A percentile compares a stretch with the other conserved stretches of the same genome.
phyloP scores from a whole-genome alignment of 73 alveolate species.

The Vitrella brassicaformis region DNA sequence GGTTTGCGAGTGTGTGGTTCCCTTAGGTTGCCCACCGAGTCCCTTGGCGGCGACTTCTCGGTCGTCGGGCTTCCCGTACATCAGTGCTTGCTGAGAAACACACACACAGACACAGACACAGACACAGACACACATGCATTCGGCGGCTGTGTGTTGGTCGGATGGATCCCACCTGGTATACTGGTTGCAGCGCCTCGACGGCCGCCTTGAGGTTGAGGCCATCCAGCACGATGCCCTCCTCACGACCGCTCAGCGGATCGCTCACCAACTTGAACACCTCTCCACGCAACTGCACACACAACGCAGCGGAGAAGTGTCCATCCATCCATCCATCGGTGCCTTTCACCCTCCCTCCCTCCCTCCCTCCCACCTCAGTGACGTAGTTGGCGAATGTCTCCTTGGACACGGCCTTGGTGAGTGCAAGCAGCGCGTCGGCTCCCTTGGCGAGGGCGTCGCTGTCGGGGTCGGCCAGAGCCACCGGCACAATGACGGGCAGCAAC shows the following conservation, averaged over 20 bases:
- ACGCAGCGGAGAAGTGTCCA: too few species aligned
- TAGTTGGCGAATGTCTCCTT: constrained; percentile 25
- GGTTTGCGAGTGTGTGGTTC: too few species aligned
- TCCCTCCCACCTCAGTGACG: constrained; percentile 9
- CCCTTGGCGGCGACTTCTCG: constrained; percentile 24
- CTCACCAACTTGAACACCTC: too few species aligned
- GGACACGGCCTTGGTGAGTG: constrained; percentile 13
- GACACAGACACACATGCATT: not conserved
- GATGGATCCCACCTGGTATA: too few species aligned
- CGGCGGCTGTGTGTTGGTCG: not conserved
- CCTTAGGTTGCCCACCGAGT: not conserved
- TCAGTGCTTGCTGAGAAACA: constrained; percentile 11
- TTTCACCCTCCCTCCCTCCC: too few species aligned
- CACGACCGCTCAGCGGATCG: too few species aligned
- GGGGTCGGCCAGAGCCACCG: constrained; percentile 23
- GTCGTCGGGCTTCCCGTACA: constrained; percentile 13
- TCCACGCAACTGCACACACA: too few species aligned
- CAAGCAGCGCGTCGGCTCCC: constrained; percentile 15
- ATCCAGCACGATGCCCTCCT: too few species aligned
- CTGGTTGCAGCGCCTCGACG: too few species aligned
- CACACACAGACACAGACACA: not conserved
- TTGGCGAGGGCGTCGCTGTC: constrained; percentile 17
- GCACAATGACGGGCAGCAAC: constrained; percentile 14
- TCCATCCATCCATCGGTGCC: too few species aligned
- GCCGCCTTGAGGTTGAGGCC: too few species aligned